Evolutionary conservation across 2,329 filamentous ascomycete species (phyloP).

Genomic region (Trichoderma oligosporum): DNA sequence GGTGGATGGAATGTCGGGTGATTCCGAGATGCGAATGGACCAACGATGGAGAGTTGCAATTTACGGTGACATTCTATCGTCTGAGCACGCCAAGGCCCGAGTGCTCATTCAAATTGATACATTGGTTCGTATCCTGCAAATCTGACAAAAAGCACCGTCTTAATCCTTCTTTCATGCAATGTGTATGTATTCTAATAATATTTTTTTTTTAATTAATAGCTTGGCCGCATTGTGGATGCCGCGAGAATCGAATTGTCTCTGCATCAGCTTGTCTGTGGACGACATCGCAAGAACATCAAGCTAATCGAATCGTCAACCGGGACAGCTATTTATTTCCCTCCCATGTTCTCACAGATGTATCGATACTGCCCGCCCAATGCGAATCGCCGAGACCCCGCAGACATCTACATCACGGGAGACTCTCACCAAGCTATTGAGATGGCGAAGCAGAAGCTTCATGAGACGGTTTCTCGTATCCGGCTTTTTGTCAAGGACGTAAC

Average conservation of each 20-base stretch:
- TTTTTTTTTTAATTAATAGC: conserved; percentile 40
- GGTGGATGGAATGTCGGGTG: conserved; percentile 69
- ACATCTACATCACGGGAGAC: conserved; percentile 94
- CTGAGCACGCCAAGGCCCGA: conserved; percentile 94
- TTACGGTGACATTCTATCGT: conserved; percentile 90
- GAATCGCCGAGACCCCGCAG: conserved; percentile 74
- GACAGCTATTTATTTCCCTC: conserved; percentile 97
- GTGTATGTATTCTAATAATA: conserved; percentile 20
- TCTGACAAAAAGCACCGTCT: no score
- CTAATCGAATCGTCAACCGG: conserved; percentile 92
- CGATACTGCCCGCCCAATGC: conserved; percentile 83
- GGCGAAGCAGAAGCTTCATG: conserved; percentile 87
- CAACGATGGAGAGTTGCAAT: conserved; percentile 90
- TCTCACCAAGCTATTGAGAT: conserved; percentile 76
- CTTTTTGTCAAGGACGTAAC: conserved; percentile 88
- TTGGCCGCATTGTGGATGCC: conserved; percentile 70
- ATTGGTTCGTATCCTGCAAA: conserved; percentile 64
- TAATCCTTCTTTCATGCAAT: background rate
- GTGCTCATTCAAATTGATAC: conserved; percentile 97
- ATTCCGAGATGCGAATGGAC: conserved; percentile 78
- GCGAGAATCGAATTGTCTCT: conserved; percentile 80
- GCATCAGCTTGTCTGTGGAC: conserved; percentile 88
- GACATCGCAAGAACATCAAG: conserved; percentile 96
- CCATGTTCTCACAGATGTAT: conserved; percentile 86
- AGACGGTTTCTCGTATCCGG: conserved; percentile 75